Conservation (phyloP, 805 yeast species). For the Debaryomyces maramus region DNA sequence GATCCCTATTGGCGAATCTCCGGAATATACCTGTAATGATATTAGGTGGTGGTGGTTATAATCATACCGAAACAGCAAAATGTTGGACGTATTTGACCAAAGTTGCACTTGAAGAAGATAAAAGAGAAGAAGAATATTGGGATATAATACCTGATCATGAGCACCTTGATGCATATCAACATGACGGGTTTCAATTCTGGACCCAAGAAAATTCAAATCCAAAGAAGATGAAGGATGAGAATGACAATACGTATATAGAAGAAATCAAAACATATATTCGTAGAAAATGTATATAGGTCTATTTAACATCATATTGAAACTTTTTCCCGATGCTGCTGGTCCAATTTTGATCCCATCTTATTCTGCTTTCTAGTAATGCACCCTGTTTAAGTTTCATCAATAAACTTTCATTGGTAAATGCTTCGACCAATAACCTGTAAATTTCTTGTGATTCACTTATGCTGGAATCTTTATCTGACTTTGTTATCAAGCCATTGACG, state of each 20-base stretch:
- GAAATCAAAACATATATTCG: constrained; percentile 14
- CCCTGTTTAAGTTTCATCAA: constrained; percentile 55
- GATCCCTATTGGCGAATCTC: constrained; percentile 18
- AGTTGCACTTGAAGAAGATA: constrained; percentile 14
- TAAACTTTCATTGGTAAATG: constrained; percentile 30
- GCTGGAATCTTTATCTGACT: constrained; percentile 13
- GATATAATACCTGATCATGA: constrained; percentile 55
- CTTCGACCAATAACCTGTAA: constrained; percentile 22
- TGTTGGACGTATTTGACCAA: constrained; percentile 54
- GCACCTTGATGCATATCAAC: constrained; percentile 40
- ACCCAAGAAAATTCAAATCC: constrained; percentile 25
- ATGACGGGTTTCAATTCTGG: constrained; percentile 54
- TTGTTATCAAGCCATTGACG: constrained; percentile 62
- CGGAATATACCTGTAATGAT: constrained; percentile 41
- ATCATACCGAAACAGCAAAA: constrained; percentile 58
- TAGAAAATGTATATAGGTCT: constrained; percentile 3
- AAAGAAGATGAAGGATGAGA: constrained; percentile 31
- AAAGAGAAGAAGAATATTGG: constrained; percentile 27
- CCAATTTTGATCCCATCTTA: constrained; percentile 83
- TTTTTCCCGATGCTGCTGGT: constrained; percentile 35
- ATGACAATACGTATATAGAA: constrained; percentile 28
- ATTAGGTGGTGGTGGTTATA: constrained; percentile 81
- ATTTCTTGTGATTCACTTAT: constrained; percentile 24
- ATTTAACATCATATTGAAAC: constrained; percentile 18
- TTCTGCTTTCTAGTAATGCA: constrained; percentile 67